Conservation (phyloP, 352 stramenopile genomes). For the Thalassiosira gravida region DNA sequence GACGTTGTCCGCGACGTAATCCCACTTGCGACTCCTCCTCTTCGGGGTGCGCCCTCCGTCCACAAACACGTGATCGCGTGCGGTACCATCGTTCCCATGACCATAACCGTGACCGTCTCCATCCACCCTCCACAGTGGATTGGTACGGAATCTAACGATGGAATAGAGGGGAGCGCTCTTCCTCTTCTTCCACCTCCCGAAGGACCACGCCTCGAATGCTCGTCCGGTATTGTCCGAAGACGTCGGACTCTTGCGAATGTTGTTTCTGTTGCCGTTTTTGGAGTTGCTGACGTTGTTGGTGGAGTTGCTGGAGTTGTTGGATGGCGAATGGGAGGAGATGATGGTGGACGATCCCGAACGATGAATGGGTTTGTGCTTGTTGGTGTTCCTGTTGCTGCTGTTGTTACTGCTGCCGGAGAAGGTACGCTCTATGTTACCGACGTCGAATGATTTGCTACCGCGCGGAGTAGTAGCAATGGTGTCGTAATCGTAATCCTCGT, state of each 20-base stretch:
- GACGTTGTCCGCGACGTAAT: constrained; percentile 52
- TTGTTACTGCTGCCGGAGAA: neutral
- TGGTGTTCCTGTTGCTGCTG: neutral
- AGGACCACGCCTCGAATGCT: constrained; percentile 38
- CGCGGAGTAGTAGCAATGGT: neutral
- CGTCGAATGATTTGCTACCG: neutral
- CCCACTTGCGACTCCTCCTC: constrained; percentile 11
- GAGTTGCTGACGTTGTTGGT: neutral
- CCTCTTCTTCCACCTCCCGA: constrained; percentile 30
- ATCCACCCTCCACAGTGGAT: constrained; percentile 17
- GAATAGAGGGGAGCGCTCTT: constrained; percentile 51
- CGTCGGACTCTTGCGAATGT: neutral
- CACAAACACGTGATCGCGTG: no score
- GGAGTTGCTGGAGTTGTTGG: no score
- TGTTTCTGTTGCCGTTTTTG: neutral
- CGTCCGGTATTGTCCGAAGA: neutral
- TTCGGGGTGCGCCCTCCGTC: neutral
- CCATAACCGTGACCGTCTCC: neutral
- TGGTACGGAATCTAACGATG: constrained; percentile 52
- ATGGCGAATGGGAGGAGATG: neutral
- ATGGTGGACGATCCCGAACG: neutral
- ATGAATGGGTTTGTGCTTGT: neutral
- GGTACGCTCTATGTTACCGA: no score
- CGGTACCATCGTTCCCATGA: neutral
- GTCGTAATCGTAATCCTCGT: constrained; percentile 34